These are phyloP conservation scores for Xylaria digitata DNA, from an alignment of 2,329 filamentous ascomycete species.

Conservation along the genomic window DNA sequence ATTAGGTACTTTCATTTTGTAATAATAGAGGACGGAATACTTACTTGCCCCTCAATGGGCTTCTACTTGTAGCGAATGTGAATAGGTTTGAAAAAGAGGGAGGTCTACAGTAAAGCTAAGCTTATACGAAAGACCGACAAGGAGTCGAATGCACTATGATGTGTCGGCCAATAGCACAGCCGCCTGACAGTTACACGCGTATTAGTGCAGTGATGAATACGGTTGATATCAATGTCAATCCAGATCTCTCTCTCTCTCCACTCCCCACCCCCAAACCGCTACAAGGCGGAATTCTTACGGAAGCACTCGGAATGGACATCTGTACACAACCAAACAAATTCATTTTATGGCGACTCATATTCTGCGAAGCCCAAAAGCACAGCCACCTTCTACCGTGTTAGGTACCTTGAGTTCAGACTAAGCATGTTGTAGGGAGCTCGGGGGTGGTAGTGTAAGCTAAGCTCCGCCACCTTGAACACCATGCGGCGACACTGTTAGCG, in stretches of 20 bases:
- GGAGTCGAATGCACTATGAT: background rate
- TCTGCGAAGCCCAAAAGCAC: constrained; percentile 3
- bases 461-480: constrained; percentile 27
- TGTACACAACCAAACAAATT: background rate
- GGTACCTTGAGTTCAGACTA: background rate
- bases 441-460: background rate
- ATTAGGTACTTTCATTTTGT: too few relatives aligned
- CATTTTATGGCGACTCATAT: background rate
- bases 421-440: background rate
- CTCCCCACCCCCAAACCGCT: background rate
- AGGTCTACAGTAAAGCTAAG: background rate
- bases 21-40: too few relatives aligned
- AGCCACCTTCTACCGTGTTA: constrained; percentile 4
- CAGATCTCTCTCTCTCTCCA: too few relatives aligned
- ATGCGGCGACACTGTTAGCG: constrained; percentile 10
- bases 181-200: background rate
- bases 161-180: background rate
- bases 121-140: background rate
- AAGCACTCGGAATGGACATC: too few relatives aligned
- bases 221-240: too few relatives aligned
- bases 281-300: background rate
- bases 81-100: background rate
- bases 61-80: background rate
- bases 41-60: too few relatives aligned
- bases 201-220: too few relatives aligned